These are phyloP conservation scores for Amylocystis lapponica DNA, from an alignment of 768 basidiomycete species.

Conservation along the genomic window DNA sequence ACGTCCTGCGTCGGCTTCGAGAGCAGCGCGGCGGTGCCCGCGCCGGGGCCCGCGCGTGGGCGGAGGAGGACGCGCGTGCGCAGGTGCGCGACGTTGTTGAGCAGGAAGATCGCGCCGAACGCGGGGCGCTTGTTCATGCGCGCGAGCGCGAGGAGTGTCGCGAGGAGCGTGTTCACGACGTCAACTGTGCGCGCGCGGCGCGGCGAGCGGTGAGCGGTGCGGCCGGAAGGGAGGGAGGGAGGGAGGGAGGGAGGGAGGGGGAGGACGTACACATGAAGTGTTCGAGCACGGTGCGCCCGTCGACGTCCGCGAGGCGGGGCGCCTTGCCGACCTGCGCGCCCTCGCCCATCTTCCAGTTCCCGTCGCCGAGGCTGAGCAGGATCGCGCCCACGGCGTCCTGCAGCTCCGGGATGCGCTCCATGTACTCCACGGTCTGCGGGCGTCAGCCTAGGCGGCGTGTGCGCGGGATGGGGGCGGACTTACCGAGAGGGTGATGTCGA, in stretches of 20 bases:
- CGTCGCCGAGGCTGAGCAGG: slow-evolving; percentile 69
- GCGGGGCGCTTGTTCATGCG: slow-evolving; percentile 53
- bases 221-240: too few species aligned
- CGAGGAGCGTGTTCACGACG: slow-evolving; percentile 60
- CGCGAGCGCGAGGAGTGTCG: slow-evolving; percentile 57
- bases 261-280: slow-evolving; percentile 63
- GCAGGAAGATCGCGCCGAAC: slow-evolving; percentile 68
- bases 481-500: slow-evolving; percentile 54
- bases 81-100: slow-evolving; percentile 76
- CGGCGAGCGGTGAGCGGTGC: background rate
- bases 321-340: slow-evolving; percentile 58
- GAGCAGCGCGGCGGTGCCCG: slow-evolving; percentile 44
- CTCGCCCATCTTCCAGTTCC: slow-evolving; percentile 91
- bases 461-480: slow-evolving; percentile 15
- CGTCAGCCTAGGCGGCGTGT: background rate
- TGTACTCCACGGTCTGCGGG: slow-evolving; percentile 58
- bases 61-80: slow-evolving; percentile 51
- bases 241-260: background rate
- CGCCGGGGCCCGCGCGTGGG: slow-evolving; percentile 40
- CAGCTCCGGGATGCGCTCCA: slow-evolving; percentile 67
- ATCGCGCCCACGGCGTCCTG: slow-evolving; percentile 61
- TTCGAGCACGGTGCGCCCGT: slow-evolving; percentile 58
- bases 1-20: slow-evolving; percentile 56
- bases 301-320: slow-evolving; percentile 42
- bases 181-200: slow-evolving; percentile 44